Percentiles rank a stretch among this genome's conserved stretches.
phyloP scores from a whole-genome alignment of 2,329 filamentous ascomycete species.

The Trichoderma atrobrunneum region DNA sequence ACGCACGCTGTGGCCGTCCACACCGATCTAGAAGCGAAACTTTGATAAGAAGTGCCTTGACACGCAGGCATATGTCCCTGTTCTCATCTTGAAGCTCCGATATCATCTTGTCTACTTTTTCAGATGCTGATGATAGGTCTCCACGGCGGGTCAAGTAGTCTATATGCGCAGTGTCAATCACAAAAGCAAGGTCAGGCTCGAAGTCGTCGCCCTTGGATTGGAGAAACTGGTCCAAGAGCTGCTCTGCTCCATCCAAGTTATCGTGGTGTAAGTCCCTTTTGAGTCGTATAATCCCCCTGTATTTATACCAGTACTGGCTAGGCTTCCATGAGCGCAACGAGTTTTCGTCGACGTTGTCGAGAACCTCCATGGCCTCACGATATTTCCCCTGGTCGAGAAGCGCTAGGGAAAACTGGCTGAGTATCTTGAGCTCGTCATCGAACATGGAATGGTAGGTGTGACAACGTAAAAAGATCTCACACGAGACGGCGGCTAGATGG shows the following conservation, averaged over 20 bases:
- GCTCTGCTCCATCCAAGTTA: constrained; percentile 50
- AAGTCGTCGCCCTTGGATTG: constrained; percentile 51
- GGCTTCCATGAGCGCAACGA: constrained; percentile 70
- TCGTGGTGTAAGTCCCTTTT: constrained; percentile 58
- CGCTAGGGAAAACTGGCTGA: constrained; percentile 62
- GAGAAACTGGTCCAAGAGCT: constrained; percentile 50
- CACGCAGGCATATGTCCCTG: constrained; percentile 59
- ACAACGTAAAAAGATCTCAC: constrained; percentile 73
- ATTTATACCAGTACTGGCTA: constrained; percentile 69
- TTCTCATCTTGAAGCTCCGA: constrained; percentile 43
- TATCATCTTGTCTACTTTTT: constrained; percentile 47
- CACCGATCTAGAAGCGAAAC: constrained; percentile 65
- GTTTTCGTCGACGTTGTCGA: constrained; percentile 53
- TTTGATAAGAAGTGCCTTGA: constrained; percentile 72
- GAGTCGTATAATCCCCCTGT: constrained; percentile 63
- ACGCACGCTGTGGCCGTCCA: constrained; percentile 69
- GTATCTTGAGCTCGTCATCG: constrained; percentile 76
- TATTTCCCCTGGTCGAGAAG: constrained; percentile 67
- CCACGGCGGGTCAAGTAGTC: constrained; percentile 50
- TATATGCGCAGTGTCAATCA: constrained; percentile 51
- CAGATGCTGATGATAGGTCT: constrained; percentile 47
- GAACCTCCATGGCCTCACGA: constrained; percentile 55
- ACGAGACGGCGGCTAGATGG: constrained; percentile 55
- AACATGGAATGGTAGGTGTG: constrained; percentile 59
- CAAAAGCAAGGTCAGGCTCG: constrained; percentile 51